Conservation (phyloP, 176 grass and related monocot genomes). For the Triticum dicoccoides region DNA sequence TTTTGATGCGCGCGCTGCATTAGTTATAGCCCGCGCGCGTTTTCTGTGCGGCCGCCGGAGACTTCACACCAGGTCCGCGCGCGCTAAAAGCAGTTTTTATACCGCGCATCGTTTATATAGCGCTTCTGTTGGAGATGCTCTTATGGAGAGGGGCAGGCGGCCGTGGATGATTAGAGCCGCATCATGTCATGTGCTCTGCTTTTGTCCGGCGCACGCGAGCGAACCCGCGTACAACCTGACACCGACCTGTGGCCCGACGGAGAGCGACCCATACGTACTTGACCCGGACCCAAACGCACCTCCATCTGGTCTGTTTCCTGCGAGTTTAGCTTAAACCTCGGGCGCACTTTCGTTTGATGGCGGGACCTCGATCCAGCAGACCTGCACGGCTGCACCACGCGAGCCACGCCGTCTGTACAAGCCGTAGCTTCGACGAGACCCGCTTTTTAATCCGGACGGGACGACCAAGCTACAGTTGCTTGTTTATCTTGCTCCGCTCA, state of each 20-base stretch:
- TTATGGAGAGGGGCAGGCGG: background rate
- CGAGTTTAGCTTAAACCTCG: background rate
- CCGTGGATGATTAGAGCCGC: background rate
- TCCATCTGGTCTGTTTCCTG: background rate
- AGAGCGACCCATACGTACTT: conserved; percentile 7
- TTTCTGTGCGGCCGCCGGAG: no score
- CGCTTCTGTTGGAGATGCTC: no score
- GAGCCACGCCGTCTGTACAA: background rate
- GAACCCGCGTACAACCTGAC: background rate
- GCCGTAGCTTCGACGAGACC: background rate
- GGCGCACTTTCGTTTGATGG: background rate
- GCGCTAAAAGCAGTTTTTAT: no score
- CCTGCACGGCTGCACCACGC: no score
- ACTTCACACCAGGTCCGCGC: no score
- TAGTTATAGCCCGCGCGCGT: no score
- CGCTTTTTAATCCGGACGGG: background rate
- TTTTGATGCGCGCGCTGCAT: no score
- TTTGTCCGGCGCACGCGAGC: background rate
- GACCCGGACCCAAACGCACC: background rate
- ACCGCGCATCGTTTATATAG: no score
- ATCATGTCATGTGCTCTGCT: background rate
- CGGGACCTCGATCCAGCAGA: no score
- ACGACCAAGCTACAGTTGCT: background rate
- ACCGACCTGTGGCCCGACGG: conserved; percentile 18
- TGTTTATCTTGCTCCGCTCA: background rate